Evolutionary conservation across 2,329 filamentous ascomycete species (phyloP), one percentile per base, ranked within the genome.

Genomic region (Leptosphaerulina australis): DNA sequence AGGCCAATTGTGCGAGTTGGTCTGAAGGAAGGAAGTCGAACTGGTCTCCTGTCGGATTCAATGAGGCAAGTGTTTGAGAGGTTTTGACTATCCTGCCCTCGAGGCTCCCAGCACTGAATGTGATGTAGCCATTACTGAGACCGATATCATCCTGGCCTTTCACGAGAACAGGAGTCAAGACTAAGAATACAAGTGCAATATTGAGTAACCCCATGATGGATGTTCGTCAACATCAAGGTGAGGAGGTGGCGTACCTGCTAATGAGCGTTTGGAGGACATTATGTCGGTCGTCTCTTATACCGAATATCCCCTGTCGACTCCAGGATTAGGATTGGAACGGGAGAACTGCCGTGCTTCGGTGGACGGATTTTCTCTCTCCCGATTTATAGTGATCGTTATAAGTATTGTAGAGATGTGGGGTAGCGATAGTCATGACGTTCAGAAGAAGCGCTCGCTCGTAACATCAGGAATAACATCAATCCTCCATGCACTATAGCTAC

Each of bases 1-100:
- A 72, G 9, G 79, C 75, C 6, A 82, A 74, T 12, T 70, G 67
- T 0, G 73, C 50, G 3, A 84, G 72, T 34, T 77, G 67, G 58
- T 83, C 82, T 6, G 72, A 79, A 0, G 82, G 82, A 2, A 82
- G 72, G 55, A 84, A 85, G 63, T 85, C 79, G 53, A 83, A 84
- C 0, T 55, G 34, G 3, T 58, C 56, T 8, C 44, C 29, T n/a
- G 56, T 62, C 5, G 59, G 58, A 9, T 56, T 63, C 6, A 66
- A 44, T 1, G 60, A 64, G 5, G 61, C 61, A 4, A 66, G 55
- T 1, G 60, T 64, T 28, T 60, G 57, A 3, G 62, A 66, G 4
- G 47, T 47, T 15, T 55, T 59, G 26, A 64, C 59, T 3, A 66
- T 51, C 9, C 51, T 29, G 26, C 54, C 61, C 14, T 50, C 48